Evolutionary conservation across 176 grass and related monocot species (phyloP), one percentile per base, ranked within the genome.

Genomic region (Canna indica): DNA sequence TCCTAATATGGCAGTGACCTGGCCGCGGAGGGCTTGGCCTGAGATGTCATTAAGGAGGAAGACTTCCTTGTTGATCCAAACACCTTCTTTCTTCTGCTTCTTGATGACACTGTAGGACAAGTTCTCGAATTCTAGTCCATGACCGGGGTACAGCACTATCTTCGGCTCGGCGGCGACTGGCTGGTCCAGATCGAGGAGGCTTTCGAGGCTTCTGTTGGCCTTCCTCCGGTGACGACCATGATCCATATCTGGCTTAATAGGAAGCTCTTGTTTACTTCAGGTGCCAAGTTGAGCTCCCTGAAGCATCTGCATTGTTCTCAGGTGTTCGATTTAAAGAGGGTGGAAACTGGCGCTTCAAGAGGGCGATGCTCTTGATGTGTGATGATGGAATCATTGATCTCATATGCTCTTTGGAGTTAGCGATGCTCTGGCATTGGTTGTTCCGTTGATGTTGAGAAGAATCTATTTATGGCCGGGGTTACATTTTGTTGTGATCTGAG

Each of bases 31-130:
- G 2, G 88, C 88, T 25, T 90, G 81, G 13, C 88, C 84, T 38
- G 84, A 87, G 48, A 91, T 84, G 72, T 91, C 84, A 33, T 91
- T 81, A 9, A 87, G 84, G 48, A 91, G 84, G 75, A 81, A 87
- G 27, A 75, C 75, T 78, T 86, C 88, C 68, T 84, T 90, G 38
- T 82, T 86, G 33, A 84, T 50, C 75, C 52, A 70, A 47, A 81
- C 81, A 0, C 84, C 84, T 1, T 79, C 88, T 29, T 87, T 90
- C 81, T 90, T 91, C 78, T 84, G 81, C 72, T 81, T 84, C 88
- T 91, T 86, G 14, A 79, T 79, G 30, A 91, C 75, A 20, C 84
- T 87, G 75, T 91, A 91, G 0, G 88, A 86, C 15, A 87, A 76
- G 75, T 91, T 81, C 75, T 67, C 80, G 76, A 91, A 91, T 56